Evolutionary conservation across 176 grass and related monocot species (phyloP), one percentile per base, ranked within the genome.

Genomic region (Cenchrus americanus): DNA sequence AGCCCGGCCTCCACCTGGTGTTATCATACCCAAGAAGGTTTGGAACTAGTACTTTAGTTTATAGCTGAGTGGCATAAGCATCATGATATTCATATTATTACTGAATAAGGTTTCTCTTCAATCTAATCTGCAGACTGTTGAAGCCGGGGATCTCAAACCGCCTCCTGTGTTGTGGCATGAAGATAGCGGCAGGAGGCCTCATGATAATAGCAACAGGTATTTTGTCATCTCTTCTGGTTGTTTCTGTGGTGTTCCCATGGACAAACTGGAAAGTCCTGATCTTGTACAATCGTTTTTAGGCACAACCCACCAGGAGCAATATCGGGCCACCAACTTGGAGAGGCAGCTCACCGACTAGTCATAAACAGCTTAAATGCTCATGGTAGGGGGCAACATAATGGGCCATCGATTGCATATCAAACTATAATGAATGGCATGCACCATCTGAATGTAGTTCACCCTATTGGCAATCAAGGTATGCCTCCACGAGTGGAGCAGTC

Each of bases 81-180:
- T 53, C 15, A 51, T 30, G 21, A 26, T 71, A 34, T n/a, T n/a
- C 27, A 6, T 44, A 44, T 52, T 69, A 69, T 15, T 7, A 27
- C 51, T 61, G 32, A 75, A 42, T 26, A 83, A 78, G 43, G 15
- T 78, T 17, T 69, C 15, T 87, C 67, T 87, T 89, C 21, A 64
- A 89, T 68, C 58, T 79, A 51, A 61, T 77, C 24, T 84, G 57
- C 67, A 99, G 96, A 88, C 8, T 77, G 93, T 99, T 48, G 93
- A 89, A 81, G 81, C 96, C 12, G 53, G 86, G 80, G 96, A 99
- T 83, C 83, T 99, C 61, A 99, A 99, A 71, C 96, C 96, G 27
- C 96, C 93, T 19, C 96, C 96, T 74, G 86, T 86, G 84, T 81
- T 99, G 54, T 99, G 96, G 96, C 96, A 99, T 72, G 96, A 99